Evolutionary conservation across 2,329 filamentous ascomycete genomes (phyloP).

Genomic region (Fusarium napiforme): DNA sequence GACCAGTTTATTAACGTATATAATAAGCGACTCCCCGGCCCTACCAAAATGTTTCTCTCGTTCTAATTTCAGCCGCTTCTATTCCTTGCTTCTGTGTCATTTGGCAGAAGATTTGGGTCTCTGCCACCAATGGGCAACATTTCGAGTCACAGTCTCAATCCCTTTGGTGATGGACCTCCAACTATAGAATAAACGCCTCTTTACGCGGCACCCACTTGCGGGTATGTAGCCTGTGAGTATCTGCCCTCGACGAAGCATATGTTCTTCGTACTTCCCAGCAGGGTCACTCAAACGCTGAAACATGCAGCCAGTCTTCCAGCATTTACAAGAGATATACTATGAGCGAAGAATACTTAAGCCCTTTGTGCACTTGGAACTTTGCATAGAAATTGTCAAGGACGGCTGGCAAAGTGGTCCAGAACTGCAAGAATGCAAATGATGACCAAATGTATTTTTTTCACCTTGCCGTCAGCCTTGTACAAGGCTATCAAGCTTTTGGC

Average conservation of each 20-base stretch:
- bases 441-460: neutral
- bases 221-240: neutral
- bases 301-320: neutral
- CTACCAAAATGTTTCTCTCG: fast-evolving
- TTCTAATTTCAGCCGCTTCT: neutral
- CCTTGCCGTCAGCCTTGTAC: too few relatives aligned
- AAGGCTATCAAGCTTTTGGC: too few relatives aligned
- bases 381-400: too few relatives aligned
- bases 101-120: neutral
- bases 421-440: neutral
- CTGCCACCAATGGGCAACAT: neutral
- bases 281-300: neutral
- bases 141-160: neutral
- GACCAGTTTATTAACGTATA: neutral
- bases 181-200: neutral
- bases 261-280: neutral
- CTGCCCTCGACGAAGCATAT: neutral
- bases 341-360: fast-evolving
- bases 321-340: fast-evolving
- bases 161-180: neutral
- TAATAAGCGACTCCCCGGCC: neutral
- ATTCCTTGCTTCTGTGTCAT: neutral
- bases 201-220: neutral
- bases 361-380: neutral
- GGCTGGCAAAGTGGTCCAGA: neutral